Conservation (phyloP, 192 early-diverging fungal genomes). For the Podila epicladia region DNA sequence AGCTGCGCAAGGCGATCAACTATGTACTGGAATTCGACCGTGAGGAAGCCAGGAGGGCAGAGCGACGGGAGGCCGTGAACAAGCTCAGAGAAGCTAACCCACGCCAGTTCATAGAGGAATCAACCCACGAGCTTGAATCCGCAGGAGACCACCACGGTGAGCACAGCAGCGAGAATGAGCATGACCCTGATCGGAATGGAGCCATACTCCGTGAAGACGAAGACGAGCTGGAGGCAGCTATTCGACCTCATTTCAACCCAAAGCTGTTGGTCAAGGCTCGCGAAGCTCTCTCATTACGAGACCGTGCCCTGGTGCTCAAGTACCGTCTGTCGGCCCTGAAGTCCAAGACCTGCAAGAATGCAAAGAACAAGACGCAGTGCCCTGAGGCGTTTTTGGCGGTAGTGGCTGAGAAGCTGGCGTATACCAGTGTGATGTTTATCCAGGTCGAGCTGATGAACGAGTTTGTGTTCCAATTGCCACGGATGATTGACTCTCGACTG, state of each 20-base stretch:
- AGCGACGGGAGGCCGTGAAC: conserved; percentile 31
- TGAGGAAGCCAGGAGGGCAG: conserved; percentile 55
- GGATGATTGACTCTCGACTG: conserved; percentile 92
- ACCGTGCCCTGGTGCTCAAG: conserved; percentile 80
- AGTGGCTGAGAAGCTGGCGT: conserved; percentile 93
- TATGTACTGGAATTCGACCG: conserved; percentile 78
- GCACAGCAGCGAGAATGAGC: conserved; percentile 9
- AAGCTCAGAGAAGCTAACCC: conserved; percentile 31
- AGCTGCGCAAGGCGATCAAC: conserved; percentile 86
- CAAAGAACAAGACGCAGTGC: conserved; percentile 89
- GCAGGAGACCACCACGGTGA: not conserved
- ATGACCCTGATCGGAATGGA: not conserved
- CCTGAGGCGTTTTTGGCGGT: conserved; percentile 94
- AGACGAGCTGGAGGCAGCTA: conserved; percentile 60
- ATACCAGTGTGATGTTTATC: conserved; percentile 98
- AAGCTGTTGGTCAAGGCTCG: conserved; percentile 81
- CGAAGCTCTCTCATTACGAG: conserved; percentile 81
- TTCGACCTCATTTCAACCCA: conserved; percentile 75
- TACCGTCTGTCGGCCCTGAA: conserved; percentile 84
- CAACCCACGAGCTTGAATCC: not conserved
- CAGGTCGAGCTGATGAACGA: conserved; percentile 97
- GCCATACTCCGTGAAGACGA: conserved; percentile 16
- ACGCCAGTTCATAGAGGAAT: conserved; percentile 17
- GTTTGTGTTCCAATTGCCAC: conserved; percentile 97
- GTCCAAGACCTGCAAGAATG: conserved; percentile 81